These are phyloP conservation scores for Hirsutella minnesotensis DNA, from an alignment of 2,329 filamentous ascomycete species.

Conservation along the genomic window DNA sequence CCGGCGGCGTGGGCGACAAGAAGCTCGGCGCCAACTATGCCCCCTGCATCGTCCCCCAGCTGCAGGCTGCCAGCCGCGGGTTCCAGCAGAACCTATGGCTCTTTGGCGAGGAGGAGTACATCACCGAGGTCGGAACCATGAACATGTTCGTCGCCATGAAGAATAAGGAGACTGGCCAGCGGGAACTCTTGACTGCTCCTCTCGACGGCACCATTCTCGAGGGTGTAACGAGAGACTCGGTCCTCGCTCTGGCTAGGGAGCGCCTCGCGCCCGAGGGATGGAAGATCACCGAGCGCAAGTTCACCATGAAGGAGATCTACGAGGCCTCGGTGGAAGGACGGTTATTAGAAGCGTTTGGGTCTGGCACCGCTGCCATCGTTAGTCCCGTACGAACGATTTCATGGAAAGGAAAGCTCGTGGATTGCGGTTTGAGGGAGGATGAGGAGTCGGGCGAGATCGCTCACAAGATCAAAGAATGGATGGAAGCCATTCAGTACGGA, in stretches of 20 bases:
- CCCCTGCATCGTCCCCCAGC: constrained; percentile 95
- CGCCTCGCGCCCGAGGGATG: constrained; percentile 75
- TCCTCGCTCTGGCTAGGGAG: constrained; percentile 78
- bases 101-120: constrained; percentile 88
- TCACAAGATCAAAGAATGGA: constrained; percentile 87
- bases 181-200: constrained; percentile 88
- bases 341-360: constrained; percentile 83
- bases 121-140: constrained; percentile 98
- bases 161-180: constrained; percentile 78
- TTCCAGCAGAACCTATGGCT: constrained; percentile 99
- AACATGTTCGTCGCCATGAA: constrained; percentile 86
- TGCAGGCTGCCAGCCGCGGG: constrained; percentile 78
- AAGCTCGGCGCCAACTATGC: constrained; percentile 99
- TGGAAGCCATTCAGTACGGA: constrained; percentile 89
- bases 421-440: constrained; percentile 68
- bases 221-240: constrained; percentile 86
- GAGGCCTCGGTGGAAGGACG: constrained; percentile 76
- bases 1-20: constrained; percentile 93
- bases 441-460: constrained; percentile 86
- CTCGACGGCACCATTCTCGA: constrained; percentile 94
- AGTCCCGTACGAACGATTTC: constrained; percentile 80
- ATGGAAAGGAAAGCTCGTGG: constrained; percentile 71
- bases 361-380: constrained; percentile 89
- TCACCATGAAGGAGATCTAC: constrained; percentile 76
- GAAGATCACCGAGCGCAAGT: constrained; percentile 79